Evolutionary conservation across 768 basidiomycete species (phyloP).

Genomic region (Ramaria sp.): DNA sequence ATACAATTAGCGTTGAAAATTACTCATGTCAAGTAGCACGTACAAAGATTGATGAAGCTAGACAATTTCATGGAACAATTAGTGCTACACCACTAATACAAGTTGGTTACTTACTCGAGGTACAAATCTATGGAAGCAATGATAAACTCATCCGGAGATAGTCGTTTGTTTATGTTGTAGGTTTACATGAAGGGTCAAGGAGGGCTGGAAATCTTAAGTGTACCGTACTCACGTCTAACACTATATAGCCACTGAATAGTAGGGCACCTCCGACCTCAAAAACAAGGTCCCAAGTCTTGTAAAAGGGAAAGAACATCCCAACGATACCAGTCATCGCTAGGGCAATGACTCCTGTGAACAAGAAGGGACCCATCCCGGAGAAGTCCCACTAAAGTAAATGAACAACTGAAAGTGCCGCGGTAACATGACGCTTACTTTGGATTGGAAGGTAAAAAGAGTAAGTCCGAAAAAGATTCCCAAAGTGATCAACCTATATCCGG

Average conservation of each 20-base stretch:
- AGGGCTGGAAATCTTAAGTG: background rate
- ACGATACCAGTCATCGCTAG: slow-evolving; percentile 74
- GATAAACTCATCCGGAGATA: slow-evolving; percentile 91
- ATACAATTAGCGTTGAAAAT: background rate
- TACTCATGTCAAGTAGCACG: slow-evolving; percentile 20
- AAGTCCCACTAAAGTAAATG: slow-evolving; percentile 71
- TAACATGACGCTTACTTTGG: slow-evolving; percentile 51
- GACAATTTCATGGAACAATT: slow-evolving; percentile 14
- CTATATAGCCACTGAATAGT: slow-evolving; percentile 82
- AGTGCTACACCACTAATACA: background rate
- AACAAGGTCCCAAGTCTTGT: slow-evolving; percentile 67
- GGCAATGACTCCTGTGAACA: slow-evolving; percentile 77
- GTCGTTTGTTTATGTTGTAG: slow-evolving; percentile 74
- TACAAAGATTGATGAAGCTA: slow-evolving; percentile 83
- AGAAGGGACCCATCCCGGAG: slow-evolving; percentile 81
- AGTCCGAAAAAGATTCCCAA: slow-evolving; percentile 88
- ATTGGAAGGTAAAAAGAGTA: slow-evolving; percentile 90
- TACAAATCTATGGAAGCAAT: slow-evolving; percentile 88
- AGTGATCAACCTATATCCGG: slow-evolving; percentile 65
- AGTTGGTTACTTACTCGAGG: slow-evolving; percentile 59
- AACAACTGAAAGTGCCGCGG: background rate
- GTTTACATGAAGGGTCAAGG: slow-evolving; percentile 28
- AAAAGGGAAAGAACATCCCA: slow-evolving; percentile 80
- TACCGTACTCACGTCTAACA: slow-evolving; percentile 43
- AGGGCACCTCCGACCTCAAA: slow-evolving; percentile 70